Evolutionary conservation across 1,284 basidiomycete genomes (phyloP).

Genomic region (Farysia itapuensis): DNA sequence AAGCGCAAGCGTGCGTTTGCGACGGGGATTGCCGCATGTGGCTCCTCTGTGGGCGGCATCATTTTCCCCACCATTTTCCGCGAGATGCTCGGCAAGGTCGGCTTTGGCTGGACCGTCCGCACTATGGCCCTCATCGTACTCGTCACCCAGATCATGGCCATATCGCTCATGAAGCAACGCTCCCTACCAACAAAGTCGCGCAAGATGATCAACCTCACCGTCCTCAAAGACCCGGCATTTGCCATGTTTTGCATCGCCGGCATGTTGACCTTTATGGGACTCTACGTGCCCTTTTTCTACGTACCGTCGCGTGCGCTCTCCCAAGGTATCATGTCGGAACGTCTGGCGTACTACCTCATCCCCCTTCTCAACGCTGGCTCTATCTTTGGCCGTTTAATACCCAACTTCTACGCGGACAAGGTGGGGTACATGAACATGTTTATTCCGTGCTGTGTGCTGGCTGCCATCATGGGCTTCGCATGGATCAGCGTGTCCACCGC

Average conservation of each 20-base stretch:
- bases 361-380: conserved; percentile 20
- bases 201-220: neutral
- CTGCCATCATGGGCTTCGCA: conserved; percentile 32
- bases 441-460: conserved; percentile 38
- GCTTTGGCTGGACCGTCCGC: conserved; percentile 14
- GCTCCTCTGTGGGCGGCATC: conserved; percentile 19
- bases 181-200: no score
- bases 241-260: conserved; percentile 1
- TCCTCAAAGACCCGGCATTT: conserved; percentile 5
- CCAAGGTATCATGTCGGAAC: neutral
- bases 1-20: conserved; percentile 1
- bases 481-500: conserved; percentile 1
- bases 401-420: conserved; percentile 53
- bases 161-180: conserved; percentile 2
- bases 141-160: conserved; percentile 5
- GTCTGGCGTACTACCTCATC: conserved; percentile 11
- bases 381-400: conserved; percentile 49
- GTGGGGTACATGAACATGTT: conserved; percentile 54
- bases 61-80: conserved; percentile 26
- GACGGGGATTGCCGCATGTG: conserved; percentile 12
- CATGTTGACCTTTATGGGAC: conserved; percentile 11
- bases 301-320: no score
- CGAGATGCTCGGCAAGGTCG: conserved; percentile 9
- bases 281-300: conserved; percentile 15
- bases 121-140: conserved; percentile 18